Evolutionary conservation across 768 basidiomycete species (phyloP).

Genomic region (Tremella yokohamensis): DNA sequence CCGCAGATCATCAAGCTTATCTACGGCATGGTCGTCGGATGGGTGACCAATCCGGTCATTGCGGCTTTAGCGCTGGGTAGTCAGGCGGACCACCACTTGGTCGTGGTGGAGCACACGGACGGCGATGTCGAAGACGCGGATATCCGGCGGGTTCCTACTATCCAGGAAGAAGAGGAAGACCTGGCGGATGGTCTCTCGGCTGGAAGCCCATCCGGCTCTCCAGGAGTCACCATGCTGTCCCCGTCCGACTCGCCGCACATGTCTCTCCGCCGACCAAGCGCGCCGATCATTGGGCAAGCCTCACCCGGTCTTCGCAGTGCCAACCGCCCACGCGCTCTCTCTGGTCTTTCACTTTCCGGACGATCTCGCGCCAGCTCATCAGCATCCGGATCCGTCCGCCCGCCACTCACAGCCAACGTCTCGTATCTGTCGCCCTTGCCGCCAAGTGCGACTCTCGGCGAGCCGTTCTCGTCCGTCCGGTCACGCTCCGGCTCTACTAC

Average conservation of each 20-base stretch:
- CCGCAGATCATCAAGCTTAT: conserved; percentile 49
- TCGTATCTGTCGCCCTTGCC: conserved; percentile 22
- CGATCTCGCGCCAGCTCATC: conserved; percentile 25
- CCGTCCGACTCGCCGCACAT: conserved; percentile 1
- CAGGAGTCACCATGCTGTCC: not conserved
- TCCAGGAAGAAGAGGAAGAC: conserved; percentile 21
- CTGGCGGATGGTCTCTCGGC: conserved; percentile 15
- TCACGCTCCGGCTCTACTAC: too few species aligned
- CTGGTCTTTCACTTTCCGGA: conserved; percentile 2
- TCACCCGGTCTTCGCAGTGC: too few species aligned
- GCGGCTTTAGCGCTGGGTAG: conserved; percentile 47
- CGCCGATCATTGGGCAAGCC: not conserved
- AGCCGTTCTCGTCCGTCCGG: not conserved
- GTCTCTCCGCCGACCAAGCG: conserved; percentile 4
- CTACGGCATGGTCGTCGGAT: conserved; percentile 47
- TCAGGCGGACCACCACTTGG: conserved; percentile 49
- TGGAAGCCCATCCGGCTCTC: not conserved
- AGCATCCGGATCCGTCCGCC: conserved; percentile 15
- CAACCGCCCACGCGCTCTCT: not conserved
- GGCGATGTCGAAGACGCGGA: conserved; percentile 1
- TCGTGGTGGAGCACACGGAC: conserved; percentile 32
- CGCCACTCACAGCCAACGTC: conserved; percentile 32
- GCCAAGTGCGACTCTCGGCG: not conserved
- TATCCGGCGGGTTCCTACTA: conserved; percentile 7
- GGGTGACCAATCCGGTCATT: conserved; percentile 50